phyloP scores from a whole-genome alignment of 2,329 filamentous ascomycete genomes.

The Neonectria coccinea region DNA sequence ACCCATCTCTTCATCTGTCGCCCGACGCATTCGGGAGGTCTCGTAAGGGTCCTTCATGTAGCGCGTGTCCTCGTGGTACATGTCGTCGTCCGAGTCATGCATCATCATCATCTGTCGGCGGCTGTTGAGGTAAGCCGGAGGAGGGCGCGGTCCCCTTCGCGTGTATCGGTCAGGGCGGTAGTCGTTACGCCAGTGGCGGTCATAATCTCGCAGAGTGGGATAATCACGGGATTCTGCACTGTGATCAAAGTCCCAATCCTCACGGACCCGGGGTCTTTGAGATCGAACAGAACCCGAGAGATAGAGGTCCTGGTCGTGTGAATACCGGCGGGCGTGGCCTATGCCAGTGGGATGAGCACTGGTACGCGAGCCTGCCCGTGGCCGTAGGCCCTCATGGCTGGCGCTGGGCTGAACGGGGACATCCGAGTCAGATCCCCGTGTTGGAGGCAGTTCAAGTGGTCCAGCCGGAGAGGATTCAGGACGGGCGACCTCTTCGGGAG shows the following conservation, averaged over 20 bases:
- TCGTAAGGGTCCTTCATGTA: constrained; percentile 32
- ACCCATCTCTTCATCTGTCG: constrained; percentile 44
- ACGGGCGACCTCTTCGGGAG: constrained; percentile 28
- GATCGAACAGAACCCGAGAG: constrained; percentile 38
- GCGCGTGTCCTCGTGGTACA: constrained; percentile 38
- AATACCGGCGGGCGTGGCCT: constrained; percentile 28
- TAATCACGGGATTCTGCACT: constrained; percentile 33
- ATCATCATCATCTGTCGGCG: constrained; percentile 28
- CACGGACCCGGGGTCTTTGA: constrained; percentile 37
- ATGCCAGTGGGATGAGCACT: constrained; percentile 32
- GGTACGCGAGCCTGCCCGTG: constrained; percentile 36
- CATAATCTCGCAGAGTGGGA: constrained; percentile 38
- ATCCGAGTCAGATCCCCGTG: constrained; percentile 35
- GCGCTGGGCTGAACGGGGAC: constrained; percentile 34
- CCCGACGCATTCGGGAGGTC: constrained; percentile 29
- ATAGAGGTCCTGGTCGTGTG: constrained; percentile 41
- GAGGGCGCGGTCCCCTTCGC: constrained; percentile 40
- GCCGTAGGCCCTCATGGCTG: constrained; percentile 37
- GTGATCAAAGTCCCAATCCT: constrained; percentile 43
- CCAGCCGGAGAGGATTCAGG: constrained; percentile 31
- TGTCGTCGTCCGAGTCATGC: constrained; percentile 44
- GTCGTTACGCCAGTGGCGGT: constrained; percentile 43
- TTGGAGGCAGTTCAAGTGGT: constrained; percentile 22
- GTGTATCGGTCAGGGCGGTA: constrained; percentile 40
- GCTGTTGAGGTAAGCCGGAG: constrained; percentile 42